phyloP scores from a whole-genome alignment of 139 green algal genomes.

The Volvox reticuliferus region DNA sequence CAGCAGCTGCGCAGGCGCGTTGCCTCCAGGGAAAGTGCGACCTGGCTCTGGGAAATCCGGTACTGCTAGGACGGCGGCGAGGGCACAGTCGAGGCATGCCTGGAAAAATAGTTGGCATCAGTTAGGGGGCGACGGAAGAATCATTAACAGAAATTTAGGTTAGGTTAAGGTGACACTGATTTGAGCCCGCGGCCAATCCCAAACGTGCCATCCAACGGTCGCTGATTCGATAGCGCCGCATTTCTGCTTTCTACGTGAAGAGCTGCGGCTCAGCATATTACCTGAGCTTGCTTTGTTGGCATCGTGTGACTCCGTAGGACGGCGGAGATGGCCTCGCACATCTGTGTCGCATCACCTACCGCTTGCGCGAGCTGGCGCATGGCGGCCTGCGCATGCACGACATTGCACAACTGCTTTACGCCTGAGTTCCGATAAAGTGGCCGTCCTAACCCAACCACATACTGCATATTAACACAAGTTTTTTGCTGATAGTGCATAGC shows the following conservation, averaged over 20 bases:
- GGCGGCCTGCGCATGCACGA: not conserved
- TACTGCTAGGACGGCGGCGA: not conserved
- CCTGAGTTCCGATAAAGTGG: too few relatives aligned
- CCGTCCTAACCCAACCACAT: too few relatives aligned
- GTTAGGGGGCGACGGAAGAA: too few relatives aligned
- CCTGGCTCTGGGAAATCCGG: conserved; percentile 33
- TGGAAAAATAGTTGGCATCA: not conserved
- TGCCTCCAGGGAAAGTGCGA: conserved; percentile 35
- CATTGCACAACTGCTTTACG: too few relatives aligned
- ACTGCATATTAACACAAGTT: too few relatives aligned
- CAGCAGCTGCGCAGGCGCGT: conserved; percentile 41
- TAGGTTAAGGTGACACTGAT: too few relatives aligned
- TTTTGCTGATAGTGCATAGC: too few relatives aligned
- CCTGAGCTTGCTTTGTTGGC: conserved; percentile 7
- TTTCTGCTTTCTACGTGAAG: not conserved
- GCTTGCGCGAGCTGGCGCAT: conserved; percentile 32
- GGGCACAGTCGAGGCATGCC: conserved; percentile 39
- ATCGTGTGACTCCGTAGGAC: conserved; percentile 32
- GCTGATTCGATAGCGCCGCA: too few relatives aligned
- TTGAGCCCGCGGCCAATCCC: too few relatives aligned
- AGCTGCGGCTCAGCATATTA: not conserved
- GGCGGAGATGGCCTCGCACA: conserved; percentile 43
- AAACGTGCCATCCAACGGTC: too few relatives aligned
- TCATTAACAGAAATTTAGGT: too few relatives aligned
- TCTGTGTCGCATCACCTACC: conserved; percentile 40